Evolutionary conservation across 129 eudicot genomes (phyloP).

Genomic region (Tagetes patula): DNA sequence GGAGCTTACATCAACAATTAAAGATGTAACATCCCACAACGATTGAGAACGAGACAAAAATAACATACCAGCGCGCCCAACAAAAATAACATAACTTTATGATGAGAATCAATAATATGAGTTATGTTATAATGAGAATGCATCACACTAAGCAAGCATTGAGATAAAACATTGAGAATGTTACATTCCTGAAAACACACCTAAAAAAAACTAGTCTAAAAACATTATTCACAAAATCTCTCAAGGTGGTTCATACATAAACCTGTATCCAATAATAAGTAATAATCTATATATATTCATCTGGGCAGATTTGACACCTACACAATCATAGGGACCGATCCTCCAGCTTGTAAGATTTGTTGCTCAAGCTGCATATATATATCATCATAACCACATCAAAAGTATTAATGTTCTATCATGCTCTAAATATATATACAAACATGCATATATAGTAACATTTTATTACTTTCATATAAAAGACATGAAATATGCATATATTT

Average conservation of each 20-base stretch:
- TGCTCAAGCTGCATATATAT: conserved; percentile 56
- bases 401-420: not conserved
- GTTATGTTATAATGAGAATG: not conserved
- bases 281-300: not conserved
- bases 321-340: conserved; percentile 53
- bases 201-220: not conserved
- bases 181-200: not conserved
- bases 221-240: conserved; percentile 4
- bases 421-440: too few species aligned
- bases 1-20: too few species aligned
- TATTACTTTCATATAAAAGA: too few species aligned
- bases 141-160: not conserved
- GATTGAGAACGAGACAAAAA: too few species aligned
- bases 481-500: too few species aligned
- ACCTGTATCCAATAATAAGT: not conserved
- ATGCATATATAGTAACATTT: too few species aligned
- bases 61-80: too few species aligned
- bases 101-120: not conserved
- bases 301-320: conserved; percentile 9
- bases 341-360: conserved; percentile 66
- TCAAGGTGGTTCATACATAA: not conserved
- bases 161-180: not conserved
- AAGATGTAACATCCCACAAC: too few species aligned
- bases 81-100: not conserved
- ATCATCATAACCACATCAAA: not conserved